Evolutionary conservation across 768 basidiomycete genomes (phyloP), one percentile per base, ranked within the genome.

Genomic region (Hydnomerulius pinastri): DNA sequence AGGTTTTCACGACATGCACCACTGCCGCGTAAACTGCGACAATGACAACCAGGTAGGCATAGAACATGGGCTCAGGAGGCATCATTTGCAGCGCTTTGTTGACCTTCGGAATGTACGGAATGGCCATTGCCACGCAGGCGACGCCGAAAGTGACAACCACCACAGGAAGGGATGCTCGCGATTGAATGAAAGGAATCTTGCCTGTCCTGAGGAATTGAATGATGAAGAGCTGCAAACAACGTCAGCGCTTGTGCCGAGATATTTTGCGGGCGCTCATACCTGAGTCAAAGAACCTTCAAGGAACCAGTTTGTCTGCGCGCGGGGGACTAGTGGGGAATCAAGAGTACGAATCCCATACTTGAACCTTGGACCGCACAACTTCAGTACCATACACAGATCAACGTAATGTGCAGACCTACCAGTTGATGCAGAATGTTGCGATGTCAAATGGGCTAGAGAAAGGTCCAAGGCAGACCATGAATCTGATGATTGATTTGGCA

Each of bases 381-480:
- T 25, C 38, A 29, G 17, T 35, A 3, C 43, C 21, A 20, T 6
- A 7, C 23, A 15, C 6, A 12, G 25, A 46, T 11, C 3, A 9
- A 21, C 5, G 23, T 3, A 6, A 27, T 11, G 15, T n/a, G 29
- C 28, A 24, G 13, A 43, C 58, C 49, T 33, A 63, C 71, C 71
- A 71, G 51, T 71, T 71, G 40, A 71, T 62, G 30, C 20, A 24
- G 38, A 61, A 71, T 13, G 66, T 71, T 17, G 1, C 54, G 24
- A 70, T 64, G 48, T 71, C 69, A 29, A 71, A 71, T 12, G 67
- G 63, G 18, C 71, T 72, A 7, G 71, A 71, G 27, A 70, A 69
- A 15, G 69, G 69, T 7, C 69, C 71, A 3, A 71, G 2, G 46
- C 62, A 72, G 24, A 71, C 25, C 69, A 71, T 71, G 60, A 71